A percentile compares a stretch with the other conserved stretches of the same genome.
phyloP scores from a whole-genome alignment of 176 grass and related monocot species.

The Bonia amplexicaulis region DNA sequence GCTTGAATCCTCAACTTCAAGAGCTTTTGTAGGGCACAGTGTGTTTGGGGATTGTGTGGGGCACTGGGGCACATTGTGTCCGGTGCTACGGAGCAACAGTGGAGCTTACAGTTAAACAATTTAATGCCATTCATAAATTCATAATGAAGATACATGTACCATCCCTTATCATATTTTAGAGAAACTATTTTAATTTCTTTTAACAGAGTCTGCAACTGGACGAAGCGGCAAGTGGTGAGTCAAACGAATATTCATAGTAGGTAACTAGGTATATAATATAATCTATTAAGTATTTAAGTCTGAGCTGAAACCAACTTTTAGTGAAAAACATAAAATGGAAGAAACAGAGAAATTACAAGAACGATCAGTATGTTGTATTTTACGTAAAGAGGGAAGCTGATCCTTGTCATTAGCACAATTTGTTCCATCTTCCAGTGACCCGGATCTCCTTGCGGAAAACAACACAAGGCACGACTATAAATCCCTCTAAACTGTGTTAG shows the following conservation, averaged over 20 bases:
- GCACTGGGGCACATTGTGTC: neutral
- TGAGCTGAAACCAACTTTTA: slow-evolving; percentile 12
- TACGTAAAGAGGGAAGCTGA: slow-evolving; percentile 40
- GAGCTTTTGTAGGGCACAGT: slow-evolving; percentile 24
- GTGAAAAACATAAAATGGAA: slow-evolving; percentile 1
- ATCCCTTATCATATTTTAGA: slow-evolving; percentile 4
- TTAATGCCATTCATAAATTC: slow-evolving; percentile 3
- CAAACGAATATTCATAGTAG: neutral
- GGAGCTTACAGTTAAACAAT: neutral
- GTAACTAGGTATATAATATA: neutral
- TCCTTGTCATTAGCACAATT: slow-evolving; percentile 31
- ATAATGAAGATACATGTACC: slow-evolving; percentile 9
- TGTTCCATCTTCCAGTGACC: slow-evolving; percentile 29
- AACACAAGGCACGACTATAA: too few species aligned
- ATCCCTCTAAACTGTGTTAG: neutral
- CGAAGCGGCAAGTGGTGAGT: neutral
- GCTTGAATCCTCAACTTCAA: slow-evolving; percentile 62
- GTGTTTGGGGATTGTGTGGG: slow-evolving; percentile 33
- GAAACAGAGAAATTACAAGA: slow-evolving; percentile 7
- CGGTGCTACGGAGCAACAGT: slow-evolving; percentile 16
- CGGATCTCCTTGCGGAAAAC: too few species aligned
- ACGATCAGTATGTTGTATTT: neutral
- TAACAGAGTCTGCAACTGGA: neutral
- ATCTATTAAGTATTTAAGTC: neutral
- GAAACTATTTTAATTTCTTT: neutral